These are phyloP conservation scores for Aphanocladium album DNA, from an alignment of 2,329 filamentous ascomycete species.

Conservation along the genomic window DNA sequence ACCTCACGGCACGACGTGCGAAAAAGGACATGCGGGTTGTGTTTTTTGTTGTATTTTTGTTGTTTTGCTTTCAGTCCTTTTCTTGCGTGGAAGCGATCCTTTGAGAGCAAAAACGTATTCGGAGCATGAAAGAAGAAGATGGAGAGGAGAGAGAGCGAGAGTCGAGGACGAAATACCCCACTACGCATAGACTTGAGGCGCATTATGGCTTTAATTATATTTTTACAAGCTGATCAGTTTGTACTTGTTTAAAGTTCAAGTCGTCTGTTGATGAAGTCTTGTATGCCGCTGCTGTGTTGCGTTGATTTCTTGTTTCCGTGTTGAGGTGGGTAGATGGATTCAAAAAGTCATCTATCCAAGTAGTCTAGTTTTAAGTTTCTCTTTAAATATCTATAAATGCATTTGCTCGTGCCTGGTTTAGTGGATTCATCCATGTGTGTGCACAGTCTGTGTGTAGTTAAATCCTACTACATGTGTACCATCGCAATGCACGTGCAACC, in stretches of 20 bases:
- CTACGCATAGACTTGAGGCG: constrained; percentile 9
- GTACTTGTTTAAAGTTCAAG: not conserved
- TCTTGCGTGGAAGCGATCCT: not conserved
- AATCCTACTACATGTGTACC: no score
- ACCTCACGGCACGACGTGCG: not conserved
- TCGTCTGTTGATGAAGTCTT: not conserved
- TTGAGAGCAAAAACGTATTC: not conserved
- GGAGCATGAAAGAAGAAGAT: not conserved
- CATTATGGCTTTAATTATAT: not conserved
- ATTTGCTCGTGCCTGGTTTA: no score
- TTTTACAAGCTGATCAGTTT: constrained; percentile 1
- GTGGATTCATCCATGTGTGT: no score
- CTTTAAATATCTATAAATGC: no score
- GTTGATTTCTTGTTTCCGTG: no score
- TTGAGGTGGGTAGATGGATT: no score
- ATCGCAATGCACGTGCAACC: no score
- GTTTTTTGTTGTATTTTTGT: not conserved
- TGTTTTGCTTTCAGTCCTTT: not conserved
- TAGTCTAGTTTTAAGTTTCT: no score
- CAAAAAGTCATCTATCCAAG: no score
- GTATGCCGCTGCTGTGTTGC: not conserved
- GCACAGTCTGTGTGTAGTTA: no score
- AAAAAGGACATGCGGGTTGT: not conserved
- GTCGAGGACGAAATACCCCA: constrained; percentile 12
- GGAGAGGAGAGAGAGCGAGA: not conserved